These are phyloP conservation scores for Trichosporon ovoides DNA, from an alignment of 1,284 basidiomycete genomes.

Conservation along the genomic window DNA sequence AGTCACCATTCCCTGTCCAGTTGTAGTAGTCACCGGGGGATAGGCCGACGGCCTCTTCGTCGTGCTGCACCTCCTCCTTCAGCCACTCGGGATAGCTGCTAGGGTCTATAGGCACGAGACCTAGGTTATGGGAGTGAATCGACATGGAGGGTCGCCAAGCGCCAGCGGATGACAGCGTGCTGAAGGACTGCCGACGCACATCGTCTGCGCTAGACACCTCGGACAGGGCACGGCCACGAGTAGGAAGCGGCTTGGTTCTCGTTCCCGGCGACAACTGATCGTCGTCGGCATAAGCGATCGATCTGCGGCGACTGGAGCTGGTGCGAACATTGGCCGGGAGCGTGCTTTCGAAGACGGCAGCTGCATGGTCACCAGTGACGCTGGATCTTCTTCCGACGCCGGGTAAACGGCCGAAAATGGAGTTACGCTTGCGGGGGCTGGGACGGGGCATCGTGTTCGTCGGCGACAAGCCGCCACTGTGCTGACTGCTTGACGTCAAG, in stretches of 20 bases:
- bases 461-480: conserved; percentile 11
- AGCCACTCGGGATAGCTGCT: conserved; percentile 33
- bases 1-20: conserved; percentile 78
- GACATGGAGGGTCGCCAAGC: conserved; percentile 7
- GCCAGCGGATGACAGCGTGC: conserved; percentile 33
- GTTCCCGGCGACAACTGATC: conserved; percentile 13
- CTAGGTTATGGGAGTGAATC: conserved; percentile 12
- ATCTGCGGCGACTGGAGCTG: conserved; percentile 5
- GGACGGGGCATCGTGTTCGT: conserved; percentile 2
- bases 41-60: conserved; percentile 11
- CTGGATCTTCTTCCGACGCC: conserved; percentile 6
- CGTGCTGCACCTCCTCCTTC: conserved; percentile 10
- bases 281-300: neutral
- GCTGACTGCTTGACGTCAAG: conserved; percentile 5
- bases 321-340: conserved; percentile 26
- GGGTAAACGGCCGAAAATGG: conserved; percentile 24
- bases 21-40: conserved; percentile 46
- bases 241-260: conserved; percentile 7
- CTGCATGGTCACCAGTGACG: conserved; percentile 33
- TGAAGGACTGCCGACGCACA: conserved; percentile 37
- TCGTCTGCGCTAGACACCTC: conserved; percentile 31
- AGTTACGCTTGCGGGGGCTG: conserved; percentile 21
- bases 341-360: conserved; percentile 45
- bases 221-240: conserved; percentile 23
- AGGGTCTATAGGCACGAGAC: conserved; percentile 34